phyloP scores from a whole-genome alignment of 2,329 filamentous ascomycete species.

The Diplodia corticola region DNA sequence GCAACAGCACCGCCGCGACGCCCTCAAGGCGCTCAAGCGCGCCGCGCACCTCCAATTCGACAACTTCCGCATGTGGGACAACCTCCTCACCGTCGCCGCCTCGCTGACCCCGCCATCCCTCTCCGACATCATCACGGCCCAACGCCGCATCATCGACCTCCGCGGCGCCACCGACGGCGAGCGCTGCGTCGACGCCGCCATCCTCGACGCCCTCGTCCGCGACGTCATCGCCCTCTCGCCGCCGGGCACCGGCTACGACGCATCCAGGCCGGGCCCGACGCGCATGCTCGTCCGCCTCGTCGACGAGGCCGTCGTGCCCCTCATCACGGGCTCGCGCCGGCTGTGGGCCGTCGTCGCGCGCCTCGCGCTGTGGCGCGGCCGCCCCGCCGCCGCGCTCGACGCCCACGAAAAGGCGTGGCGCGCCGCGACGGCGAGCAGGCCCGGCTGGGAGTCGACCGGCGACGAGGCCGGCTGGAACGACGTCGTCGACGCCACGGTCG shows the following conservation, averaged over 20 bases:
- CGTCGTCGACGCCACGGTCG: constrained; percentile 76
- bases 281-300: constrained; percentile 69
- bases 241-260: constrained; percentile 43
- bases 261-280: constrained; percentile 51
- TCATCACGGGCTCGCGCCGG: constrained; percentile 77
- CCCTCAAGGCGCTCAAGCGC: constrained; percentile 81
- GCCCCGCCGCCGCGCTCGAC: constrained; percentile 71
- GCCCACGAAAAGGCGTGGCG: constrained; percentile 91
- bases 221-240: constrained; percentile 61
- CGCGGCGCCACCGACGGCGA: constrained; percentile 68
- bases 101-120: constrained; percentile 75
- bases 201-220: constrained; percentile 71
- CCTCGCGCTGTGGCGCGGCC: constrained; percentile 70
- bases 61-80: constrained; percentile 95
- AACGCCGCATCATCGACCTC: constrained; percentile 74
- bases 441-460: constrained; percentile 54
- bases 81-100: constrained; percentile 83
- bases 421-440: constrained; percentile 57
- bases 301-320: constrained; percentile 71
- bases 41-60: constrained; percentile 81
- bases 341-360: constrained; percentile 76
- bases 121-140: constrained; percentile 71
- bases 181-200: constrained; percentile 70
- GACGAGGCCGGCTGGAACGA: constrained; percentile 66
- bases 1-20: constrained; percentile 66